Evolutionary conservation across 2,329 filamentous ascomycete genomes (phyloP).

Genomic region (Colletotrichum truncatum): DNA sequence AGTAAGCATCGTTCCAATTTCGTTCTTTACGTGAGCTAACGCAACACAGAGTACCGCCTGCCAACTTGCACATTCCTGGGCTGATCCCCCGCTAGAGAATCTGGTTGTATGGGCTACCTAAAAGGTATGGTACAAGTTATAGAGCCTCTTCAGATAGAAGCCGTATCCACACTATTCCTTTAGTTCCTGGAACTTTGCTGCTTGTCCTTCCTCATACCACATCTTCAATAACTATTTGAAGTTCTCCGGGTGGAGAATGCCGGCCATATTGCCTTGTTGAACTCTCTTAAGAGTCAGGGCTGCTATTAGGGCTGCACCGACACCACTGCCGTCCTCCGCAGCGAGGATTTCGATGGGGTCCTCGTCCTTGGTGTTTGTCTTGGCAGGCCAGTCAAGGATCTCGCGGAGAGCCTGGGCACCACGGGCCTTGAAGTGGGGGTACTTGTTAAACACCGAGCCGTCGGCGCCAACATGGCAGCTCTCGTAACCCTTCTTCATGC

Average conservation of each 20-base stretch:
- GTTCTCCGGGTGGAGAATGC: constrained; percentile 73
- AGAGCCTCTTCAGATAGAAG: constrained; percentile 3
- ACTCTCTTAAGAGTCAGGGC: constrained; percentile 73
- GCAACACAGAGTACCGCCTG: constrained; percentile 70
- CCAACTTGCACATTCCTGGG: constrained; percentile 80
- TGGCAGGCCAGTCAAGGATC: constrained; percentile 92
- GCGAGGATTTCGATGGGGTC: constrained; percentile 89
- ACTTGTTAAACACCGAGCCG: constrained; percentile 98
- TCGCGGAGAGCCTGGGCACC: constrained; percentile 90
- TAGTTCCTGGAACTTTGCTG: constrained; percentile 21
- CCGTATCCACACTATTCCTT: constrained; percentile 29
- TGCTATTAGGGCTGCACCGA: constrained; percentile 96
- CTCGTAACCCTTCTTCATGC: constrained; percentile 92
- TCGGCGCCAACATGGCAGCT: constrained; percentile 95
- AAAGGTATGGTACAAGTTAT: constrained; percentile 1
- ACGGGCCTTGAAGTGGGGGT: constrained; percentile 95
- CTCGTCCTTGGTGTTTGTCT: constrained; percentile 74
- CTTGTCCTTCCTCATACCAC: constrained; percentile 29
- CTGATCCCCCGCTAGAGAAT: constrained; percentile 43
- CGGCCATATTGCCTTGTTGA: constrained; percentile 69
- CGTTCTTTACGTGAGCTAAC: neutral
- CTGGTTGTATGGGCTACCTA: constrained; percentile 21
- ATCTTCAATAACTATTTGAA: constrained; percentile 49
- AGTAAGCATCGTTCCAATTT: constrained; percentile 53
- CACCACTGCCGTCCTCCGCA: constrained; percentile 95